Percentiles rank a stretch among this genome's conserved stretches.
These are phyloP conservation scores for Ambrosiella beaveri DNA, from an alignment of 2,329 filamentous ascomycete species.

Conservation along the genomic window DNA sequence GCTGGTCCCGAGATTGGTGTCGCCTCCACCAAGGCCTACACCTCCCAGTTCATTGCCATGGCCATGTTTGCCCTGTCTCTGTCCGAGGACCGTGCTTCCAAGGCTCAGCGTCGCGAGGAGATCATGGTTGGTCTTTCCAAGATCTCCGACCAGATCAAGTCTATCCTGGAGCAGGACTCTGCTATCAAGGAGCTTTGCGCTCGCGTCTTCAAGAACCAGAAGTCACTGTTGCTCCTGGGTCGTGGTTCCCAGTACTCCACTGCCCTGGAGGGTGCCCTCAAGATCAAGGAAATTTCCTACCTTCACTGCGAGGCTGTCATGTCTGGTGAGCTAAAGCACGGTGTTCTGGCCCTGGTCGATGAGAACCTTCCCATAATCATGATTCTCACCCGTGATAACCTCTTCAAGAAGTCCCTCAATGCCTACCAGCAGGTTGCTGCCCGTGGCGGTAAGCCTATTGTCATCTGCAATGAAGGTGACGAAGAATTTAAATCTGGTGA, in stretches of 20 bases:
- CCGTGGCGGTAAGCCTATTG: constrained; percentile 86
- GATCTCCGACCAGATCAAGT: constrained; percentile 79
- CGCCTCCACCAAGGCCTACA: constrained; percentile 97
- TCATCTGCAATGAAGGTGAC: constrained; percentile 88
- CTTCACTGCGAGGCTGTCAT: constrained; percentile 99
- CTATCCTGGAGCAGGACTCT: constrained; percentile 79
- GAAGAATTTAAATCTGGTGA: constrained; percentile 74
- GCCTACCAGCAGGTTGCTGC: constrained; percentile 99
- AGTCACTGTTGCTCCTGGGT: constrained; percentile 81
- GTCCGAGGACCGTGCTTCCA: constrained; percentile 90
- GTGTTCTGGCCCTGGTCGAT: constrained; percentile 89
- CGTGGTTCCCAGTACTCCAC: constrained; percentile 95
- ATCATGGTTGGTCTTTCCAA: constrained; percentile 87
- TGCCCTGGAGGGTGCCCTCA: constrained; percentile 88
- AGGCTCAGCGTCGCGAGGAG: constrained; percentile 77
- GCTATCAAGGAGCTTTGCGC: constrained; percentile 88
- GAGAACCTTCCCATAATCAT: constrained; percentile 99
- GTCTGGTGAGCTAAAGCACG: constrained; percentile 98
- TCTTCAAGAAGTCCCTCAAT: constrained; percentile 98
- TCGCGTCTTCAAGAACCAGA: constrained; percentile 91
- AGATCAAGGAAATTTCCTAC: constrained; percentile 99
- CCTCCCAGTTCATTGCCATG: constrained; percentile 98
- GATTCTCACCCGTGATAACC: constrained; percentile 89
- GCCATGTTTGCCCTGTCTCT: constrained; percentile 97
- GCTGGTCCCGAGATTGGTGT: constrained; percentile 97